These are phyloP conservation scores for Trypanosomatidae sp. DNA, from an alignment of 208 protist genomes.

Conservation along the genomic window DNA sequence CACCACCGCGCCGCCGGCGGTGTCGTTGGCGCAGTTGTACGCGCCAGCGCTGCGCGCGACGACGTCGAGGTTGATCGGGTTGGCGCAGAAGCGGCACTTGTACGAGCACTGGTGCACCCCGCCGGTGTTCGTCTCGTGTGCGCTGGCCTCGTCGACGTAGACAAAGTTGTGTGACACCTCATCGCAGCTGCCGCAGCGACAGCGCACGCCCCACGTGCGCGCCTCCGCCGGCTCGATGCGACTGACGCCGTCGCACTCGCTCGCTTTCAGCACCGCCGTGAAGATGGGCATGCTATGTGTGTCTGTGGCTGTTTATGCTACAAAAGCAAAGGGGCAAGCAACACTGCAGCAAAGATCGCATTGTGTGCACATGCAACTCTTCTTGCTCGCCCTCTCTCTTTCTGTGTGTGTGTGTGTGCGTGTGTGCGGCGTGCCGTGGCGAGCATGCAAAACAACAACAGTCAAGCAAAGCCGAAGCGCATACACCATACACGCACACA, in stretches of 20 bases:
- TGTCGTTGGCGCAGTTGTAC: not conserved
- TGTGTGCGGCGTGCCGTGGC: no score
- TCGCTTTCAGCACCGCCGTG: constrained; percentile 17
- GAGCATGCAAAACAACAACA: no score
- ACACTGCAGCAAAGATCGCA: no score
- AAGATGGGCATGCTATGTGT: constrained; percentile 78
- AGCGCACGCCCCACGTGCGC: constrained; percentile 36
- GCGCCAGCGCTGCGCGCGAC: constrained; percentile 10
- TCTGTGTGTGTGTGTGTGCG: no score
- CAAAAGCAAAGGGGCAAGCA: no score
- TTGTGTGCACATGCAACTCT: no score
- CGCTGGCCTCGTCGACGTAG: constrained; percentile 36
- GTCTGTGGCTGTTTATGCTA: no score
- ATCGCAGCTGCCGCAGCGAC: constrained; percentile 31
- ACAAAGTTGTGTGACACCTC: constrained; percentile 28
- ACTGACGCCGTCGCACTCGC: constrained; percentile 37
- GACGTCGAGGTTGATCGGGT: constrained; percentile 18
- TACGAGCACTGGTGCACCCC: constrained; percentile 37
- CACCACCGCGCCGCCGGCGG: constrained; percentile 7
- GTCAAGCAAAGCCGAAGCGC: no score
- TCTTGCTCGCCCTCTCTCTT: no score
- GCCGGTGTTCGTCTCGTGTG: constrained; percentile 20
- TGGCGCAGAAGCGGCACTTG: constrained; percentile 47
- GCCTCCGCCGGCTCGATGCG: constrained; percentile 12
- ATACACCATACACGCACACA: no score